These are phyloP conservation scores for Austroboletus novae-zelandiae DNA, from an alignment of 1,284 basidiomycete genomes.

Conservation along the genomic window DNA sequence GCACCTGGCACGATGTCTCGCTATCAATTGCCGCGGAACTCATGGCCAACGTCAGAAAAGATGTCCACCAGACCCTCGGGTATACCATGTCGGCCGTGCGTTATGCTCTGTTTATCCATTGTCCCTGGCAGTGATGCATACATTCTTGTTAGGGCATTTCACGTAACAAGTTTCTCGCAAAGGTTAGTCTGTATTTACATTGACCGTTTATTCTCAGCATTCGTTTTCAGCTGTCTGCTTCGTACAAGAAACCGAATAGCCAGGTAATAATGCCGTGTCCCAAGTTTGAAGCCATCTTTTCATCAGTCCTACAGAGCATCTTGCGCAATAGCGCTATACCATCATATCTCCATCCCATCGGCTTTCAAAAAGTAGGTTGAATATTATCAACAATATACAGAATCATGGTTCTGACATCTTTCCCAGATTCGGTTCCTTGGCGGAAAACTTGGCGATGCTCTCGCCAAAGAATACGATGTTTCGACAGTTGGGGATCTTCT, in stretches of 20 bases:
- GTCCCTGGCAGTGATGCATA: neutral
- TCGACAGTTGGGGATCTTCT: constrained; percentile 87
- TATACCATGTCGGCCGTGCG: constrained; percentile 93
- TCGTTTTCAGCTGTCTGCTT: constrained; percentile 68
- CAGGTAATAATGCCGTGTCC: constrained; percentile 48
- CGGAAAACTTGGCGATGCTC: constrained; percentile 88
- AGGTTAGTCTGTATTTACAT: constrained; percentile 49
- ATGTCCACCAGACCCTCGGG: constrained; percentile 72
- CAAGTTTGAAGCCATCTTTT: neutral
- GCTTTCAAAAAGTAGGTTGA: constrained; percentile 77
- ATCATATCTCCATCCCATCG: constrained; percentile 75
- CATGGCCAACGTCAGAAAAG: constrained; percentile 74
- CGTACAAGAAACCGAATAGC: constrained; percentile 85
- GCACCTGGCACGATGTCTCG: constrained; percentile 91
- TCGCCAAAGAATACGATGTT: constrained; percentile 86
- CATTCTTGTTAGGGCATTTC: neutral
- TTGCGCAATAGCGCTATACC: constrained; percentile 82
- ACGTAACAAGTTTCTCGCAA: constrained; percentile 90
- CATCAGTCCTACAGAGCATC: constrained; percentile 51
- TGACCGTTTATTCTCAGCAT: neutral
- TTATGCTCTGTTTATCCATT: constrained; percentile 6
- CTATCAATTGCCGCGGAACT: constrained; percentile 87
- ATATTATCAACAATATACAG: constrained; percentile 1
- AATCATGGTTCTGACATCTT: constrained; percentile 1
- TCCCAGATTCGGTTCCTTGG: constrained; percentile 89